Conservation (phyloP, 73 alveolate species). For the Breviolum minutum region DNA sequence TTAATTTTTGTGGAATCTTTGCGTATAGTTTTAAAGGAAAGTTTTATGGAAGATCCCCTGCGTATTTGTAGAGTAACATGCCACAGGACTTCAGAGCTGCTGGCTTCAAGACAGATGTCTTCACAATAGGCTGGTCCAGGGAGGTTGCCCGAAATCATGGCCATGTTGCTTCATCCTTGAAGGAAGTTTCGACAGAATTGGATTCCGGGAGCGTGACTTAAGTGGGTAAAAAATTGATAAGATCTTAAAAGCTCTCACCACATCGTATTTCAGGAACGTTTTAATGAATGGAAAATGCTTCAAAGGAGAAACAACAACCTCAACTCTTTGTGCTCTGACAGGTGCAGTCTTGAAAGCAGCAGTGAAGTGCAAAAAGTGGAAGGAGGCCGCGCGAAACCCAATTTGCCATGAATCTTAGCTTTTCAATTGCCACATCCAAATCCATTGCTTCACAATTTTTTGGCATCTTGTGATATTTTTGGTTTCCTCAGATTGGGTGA, state of each 20-base stretch:
- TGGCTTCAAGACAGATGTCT: constrained; percentile 20
- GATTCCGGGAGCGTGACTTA: too few relatives aligned
- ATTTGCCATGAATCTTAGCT: not conserved
- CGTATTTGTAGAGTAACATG: too few relatives aligned
- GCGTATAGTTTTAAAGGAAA: not conserved
- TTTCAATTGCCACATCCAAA: too few relatives aligned
- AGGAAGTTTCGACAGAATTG: too few relatives aligned
- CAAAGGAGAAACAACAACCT: too few relatives aligned
- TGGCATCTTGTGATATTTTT: too few relatives aligned
- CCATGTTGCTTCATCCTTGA: too few relatives aligned
- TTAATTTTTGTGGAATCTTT: not conserved
- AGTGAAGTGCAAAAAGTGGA: constrained; percentile 22
- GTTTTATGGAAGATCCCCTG: not conserved
- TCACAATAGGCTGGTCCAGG: not conserved
- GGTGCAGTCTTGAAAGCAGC: constrained; percentile 25
- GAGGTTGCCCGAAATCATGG: too few relatives aligned
- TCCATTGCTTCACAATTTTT: too few relatives aligned
- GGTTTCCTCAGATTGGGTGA: too few relatives aligned
- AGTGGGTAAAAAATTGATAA: not conserved
- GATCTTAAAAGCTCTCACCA: not conserved
- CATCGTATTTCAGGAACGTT: not conserved
- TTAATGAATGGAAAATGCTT: too few relatives aligned
- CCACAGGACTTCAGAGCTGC: not conserved
- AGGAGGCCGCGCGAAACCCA: not conserved
- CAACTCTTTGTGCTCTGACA: not conserved